Evolutionary conservation across 805 yeast genomes (phyloP), one percentile per base, ranked within the genome.

Genomic region (Yarrowia divulgata): DNA sequence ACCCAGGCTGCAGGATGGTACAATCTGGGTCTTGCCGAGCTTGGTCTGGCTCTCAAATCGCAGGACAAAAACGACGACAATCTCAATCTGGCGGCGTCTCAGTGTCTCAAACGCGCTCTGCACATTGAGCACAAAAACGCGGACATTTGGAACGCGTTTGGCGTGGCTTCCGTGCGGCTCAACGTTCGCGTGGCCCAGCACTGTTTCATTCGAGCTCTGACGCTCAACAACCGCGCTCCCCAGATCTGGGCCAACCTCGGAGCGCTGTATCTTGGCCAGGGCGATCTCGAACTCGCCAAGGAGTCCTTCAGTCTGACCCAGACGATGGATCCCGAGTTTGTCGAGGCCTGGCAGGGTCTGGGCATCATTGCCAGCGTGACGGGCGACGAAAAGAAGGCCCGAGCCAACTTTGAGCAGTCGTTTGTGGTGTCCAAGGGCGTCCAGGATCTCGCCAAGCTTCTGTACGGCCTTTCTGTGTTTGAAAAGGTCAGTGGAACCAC

Each of bases 151-250:
- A 82, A 86, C 67, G 88, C 90, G 0, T 81, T 94, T 37, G 99
- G 98, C 14, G 84, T 89, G 69, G 90, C 93, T 0, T 85, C 91
- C 8, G 83, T 88, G 68, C 79, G 86, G 3, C 78, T 82, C 4
- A 90, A 87, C 72, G 88, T 94, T 0, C 84, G 85, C 60, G 90
- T 91, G 8, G 82, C 98, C 0, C 99, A 95, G 78, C 99, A 95
- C 79, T 92, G 97, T 77, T 91, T 90, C 74, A 90, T 95, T 73
- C 89, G 91, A 71, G 93, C 98, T 0, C 79, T 88, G 1, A 83
- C 90, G 0, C 78, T 93, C 48, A 88, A 90, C 60, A 85, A 90
- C 8, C 85, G 86, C 67, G 90, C 90, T 69, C 85, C 89, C 3
- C 79, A 80, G 18, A 84, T 88, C 6, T 95, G 98, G 97, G 84